Evolutionary conservation across 2,329 filamentous ascomycete genomes (phyloP), one percentile per base, ranked within the genome.

Genomic region (Cladosporium phlei): DNA sequence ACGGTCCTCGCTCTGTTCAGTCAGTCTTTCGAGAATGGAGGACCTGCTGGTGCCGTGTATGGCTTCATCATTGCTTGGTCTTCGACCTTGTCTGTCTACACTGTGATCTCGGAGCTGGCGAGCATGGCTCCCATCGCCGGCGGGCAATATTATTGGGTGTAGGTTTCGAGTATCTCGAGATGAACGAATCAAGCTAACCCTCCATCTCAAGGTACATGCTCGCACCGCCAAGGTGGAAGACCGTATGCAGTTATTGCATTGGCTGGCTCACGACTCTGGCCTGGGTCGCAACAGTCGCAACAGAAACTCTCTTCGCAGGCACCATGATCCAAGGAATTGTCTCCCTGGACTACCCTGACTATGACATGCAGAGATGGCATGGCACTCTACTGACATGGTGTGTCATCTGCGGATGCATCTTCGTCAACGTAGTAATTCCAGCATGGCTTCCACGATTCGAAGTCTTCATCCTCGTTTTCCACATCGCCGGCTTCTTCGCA

Each of bases 401-500:
- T 4, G 66, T 67, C 59, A 63, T 64, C 20, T 50, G 55, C 5
- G 60, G 59, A 9, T 68, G 66, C 25, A 66, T 73, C 46, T 62
- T 74, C 28, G 58, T 74, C 48, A 72, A 71, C 29, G 72, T 72
- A 2, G 69, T 72, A 1, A 73, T 77, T 55, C 69, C 75, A 42
- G 67, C 63, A 10, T 61, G 53, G 52, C 55, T 64, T 4, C 63
- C 62, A 2, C 52, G 51, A 25, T 63, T 66, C 33, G 76, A 80
- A 56, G 69, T 71, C 1, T 59, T 66, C 39, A 62, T 65, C 25
- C 48, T 65, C n/a, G 58, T 65, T 34, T 54, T 78, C 16, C 76
- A 79, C 48, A 63, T 78, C 9, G 60, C 73, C 7, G 76, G 75
- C 6, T 78, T 78, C 59, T 71, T 78, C 38, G 75, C 71, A 0